Percentiles rank a stretch among this genome's conserved stretches.
phyloP scores from a whole-genome alignment of 1,284 basidiomycete genomes.

The Tausonia pullulans region DNA sequence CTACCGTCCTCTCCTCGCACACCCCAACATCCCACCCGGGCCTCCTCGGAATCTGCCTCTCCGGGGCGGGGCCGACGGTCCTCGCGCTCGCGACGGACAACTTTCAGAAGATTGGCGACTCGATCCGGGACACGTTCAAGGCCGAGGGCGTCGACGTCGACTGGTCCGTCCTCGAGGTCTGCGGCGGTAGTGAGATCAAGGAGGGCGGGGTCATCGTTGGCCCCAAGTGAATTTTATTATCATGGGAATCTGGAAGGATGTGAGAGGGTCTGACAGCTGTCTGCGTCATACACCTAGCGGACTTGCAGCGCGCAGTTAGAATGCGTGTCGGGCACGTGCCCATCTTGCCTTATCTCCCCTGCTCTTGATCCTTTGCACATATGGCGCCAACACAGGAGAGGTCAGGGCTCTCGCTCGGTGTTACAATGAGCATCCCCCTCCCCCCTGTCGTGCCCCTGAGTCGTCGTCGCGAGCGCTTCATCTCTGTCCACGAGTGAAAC shows the following conservation, averaged over 20 bases:
- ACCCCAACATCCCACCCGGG: slow-evolving; percentile 85
- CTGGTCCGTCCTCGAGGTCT: slow-evolving; percentile 36
- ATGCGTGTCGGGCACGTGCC: too few relatives aligned
- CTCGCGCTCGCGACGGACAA: slow-evolving; percentile 83
- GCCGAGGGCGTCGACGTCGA: slow-evolving; percentile 59
- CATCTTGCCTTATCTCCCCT: too few relatives aligned
- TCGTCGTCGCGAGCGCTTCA: too few relatives aligned
- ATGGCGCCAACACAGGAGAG: too few relatives aligned
- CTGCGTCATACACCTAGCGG: too few relatives aligned
- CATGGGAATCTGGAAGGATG: neutral
- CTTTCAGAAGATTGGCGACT: slow-evolving; percentile 70
- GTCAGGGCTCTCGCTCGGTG: too few relatives aligned
- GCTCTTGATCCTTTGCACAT: too few relatives aligned
- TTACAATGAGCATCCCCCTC: too few relatives aligned
- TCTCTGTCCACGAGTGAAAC: too few relatives aligned
- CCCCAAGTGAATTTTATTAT: neutral
- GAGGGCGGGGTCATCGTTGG: slow-evolving; percentile 18
- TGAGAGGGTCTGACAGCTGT: neutral
- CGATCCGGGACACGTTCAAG: slow-evolving; percentile 63
- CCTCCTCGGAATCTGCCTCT: slow-evolving; percentile 90
- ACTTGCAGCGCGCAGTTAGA: too few relatives aligned
- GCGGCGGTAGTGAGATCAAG: slow-evolving; percentile 35
- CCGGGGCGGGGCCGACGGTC: slow-evolving; percentile 95
- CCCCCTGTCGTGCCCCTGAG: too few relatives aligned
- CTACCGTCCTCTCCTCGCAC: slow-evolving; percentile 75